phyloP scores from a whole-genome alignment of 2,329 filamentous ascomycete species.

The Monilinia polystroma region DNA sequence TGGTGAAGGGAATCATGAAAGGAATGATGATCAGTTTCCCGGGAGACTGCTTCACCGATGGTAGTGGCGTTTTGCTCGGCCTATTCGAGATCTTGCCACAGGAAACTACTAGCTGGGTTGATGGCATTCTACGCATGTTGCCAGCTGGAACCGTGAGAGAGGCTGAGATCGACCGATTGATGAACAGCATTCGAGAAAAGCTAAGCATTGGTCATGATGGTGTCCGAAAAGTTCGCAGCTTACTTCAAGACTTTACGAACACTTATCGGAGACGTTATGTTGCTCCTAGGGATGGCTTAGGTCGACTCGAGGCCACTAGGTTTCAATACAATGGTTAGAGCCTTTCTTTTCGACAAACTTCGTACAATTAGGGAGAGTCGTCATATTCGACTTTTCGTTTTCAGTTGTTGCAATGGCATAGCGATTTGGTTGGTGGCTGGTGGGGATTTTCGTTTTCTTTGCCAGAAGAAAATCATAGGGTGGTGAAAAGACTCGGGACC shows the following conservation, averaged over 20 bases:
- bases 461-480: conserved; percentile 1
- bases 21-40: conserved; percentile 99
- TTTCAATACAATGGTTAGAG: conserved; percentile 68
- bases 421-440: conserved; percentile 17
- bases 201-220: conserved; percentile 62
- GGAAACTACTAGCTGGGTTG: conserved; percentile 78
- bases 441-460: conserved; percentile 1
- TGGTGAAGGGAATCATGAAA: conserved; percentile 87
- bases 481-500: background rate
- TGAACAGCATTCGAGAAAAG: conserved; percentile 77
- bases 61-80: conserved; percentile 84
- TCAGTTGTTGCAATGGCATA: conserved; percentile 23
- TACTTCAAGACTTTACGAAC: conserved; percentile 96
- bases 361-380: background rate
- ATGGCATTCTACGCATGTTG: conserved; percentile 78
- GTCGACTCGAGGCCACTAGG: conserved; percentile 78
- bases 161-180: conserved; percentile 75
- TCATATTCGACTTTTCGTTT: background rate
- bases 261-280: conserved; percentile 91
- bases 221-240: conserved; percentile 73
- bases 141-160: conserved; percentile 78
- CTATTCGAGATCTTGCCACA: conserved; percentile 84
- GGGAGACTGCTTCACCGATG: conserved; percentile 90
- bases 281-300: conserved; percentile 88
- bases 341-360: background rate